Evolutionary conservation across 2,329 filamentous ascomycete genomes (phyloP), one percentile per base, ranked within the genome.

Genomic region (Cryphonectria japonica): DNA sequence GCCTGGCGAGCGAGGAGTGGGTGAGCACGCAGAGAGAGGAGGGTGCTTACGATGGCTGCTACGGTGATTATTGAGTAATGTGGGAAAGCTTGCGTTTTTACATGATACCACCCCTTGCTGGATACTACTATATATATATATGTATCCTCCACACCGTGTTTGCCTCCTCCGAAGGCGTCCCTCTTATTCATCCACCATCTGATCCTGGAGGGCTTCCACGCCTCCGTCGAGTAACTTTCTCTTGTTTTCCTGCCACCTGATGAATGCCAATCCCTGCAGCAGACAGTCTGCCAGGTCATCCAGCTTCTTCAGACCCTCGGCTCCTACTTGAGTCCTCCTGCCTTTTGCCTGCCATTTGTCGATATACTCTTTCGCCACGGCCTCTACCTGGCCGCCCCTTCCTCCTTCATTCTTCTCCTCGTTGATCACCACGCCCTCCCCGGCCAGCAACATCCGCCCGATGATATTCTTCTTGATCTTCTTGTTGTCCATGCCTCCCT

Each of bases 251-350:
- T 94, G 88, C 93, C 93, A 97, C 72, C 89, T 85, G 52, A 93
- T 80, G 89, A 92, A 95, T 2, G 92, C 90, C 71, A 93, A 84
- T 2, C 90, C 93, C 79, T 97, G 93, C 68, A 96, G 78, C 37
- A 96, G 81, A 78, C 91, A 92, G 82, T 97, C 93, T 0, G 93
- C 92, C 66, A 97, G 81, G 82, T 97, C 93, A 79, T 97, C 93
- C 68, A 95, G 79, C 80, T 96, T 96, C n/a, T 74, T 78, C 65
- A 78, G 74, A 71, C 76, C 76, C 70, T 77, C 75, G n/a, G 26
- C 43, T 22, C 41, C 46, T 26, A 16, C 32, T 32, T 73, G 73
- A 66, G 69, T 73, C 67, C 75, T 75, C 70, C 74, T 75, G 37
- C 66, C 66, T 60, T 70, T 75, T 59, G 73, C 75, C 52, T 60